Percentiles rank a stretch among this genome's conserved stretches.
These are phyloP conservation scores for Trypanosoma mega DNA, from an alignment of 208 protist species.

Conservation along the genomic window DNA sequence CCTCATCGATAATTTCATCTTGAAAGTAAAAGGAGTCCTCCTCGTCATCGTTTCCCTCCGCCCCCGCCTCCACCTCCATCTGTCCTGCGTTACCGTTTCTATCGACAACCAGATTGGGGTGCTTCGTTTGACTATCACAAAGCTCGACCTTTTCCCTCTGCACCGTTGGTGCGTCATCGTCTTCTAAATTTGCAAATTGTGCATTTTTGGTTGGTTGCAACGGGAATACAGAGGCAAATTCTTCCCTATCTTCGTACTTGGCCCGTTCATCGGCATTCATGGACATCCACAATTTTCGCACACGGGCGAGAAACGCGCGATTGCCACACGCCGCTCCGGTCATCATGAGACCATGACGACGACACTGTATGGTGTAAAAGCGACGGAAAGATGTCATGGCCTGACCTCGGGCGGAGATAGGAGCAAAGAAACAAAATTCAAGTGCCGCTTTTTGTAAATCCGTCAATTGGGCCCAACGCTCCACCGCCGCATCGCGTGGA, in stretches of 20 bases:
- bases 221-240: constrained; percentile 44
- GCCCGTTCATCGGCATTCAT: constrained; percentile 54
- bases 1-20: constrained; percentile 27
- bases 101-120: background rate
- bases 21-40: constrained; percentile 25
- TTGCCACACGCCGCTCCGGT: constrained; percentile 36
- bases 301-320: constrained; percentile 56
- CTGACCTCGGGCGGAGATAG: constrained; percentile 38
- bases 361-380: constrained; percentile 66
- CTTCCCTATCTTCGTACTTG: constrained; percentile 49
- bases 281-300: constrained; percentile 56
- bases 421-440: constrained; percentile 76
- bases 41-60: background rate
- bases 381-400: constrained; percentile 38
- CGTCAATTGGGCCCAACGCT: constrained; percentile 39
- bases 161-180: too few species aligned
- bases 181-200: too few species aligned
- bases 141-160: background rate
- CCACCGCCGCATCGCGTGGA: constrained; percentile 32
- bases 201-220: constrained; percentile 22
- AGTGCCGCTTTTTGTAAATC: constrained; percentile 77
- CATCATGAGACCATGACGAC: constrained; percentile 49
- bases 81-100: background rate
- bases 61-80: background rate
- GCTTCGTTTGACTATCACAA: background rate